Conservation (phyloP, 1,139 yeast genomes). For the Scheffersomyces illinoinensis region DNA sequence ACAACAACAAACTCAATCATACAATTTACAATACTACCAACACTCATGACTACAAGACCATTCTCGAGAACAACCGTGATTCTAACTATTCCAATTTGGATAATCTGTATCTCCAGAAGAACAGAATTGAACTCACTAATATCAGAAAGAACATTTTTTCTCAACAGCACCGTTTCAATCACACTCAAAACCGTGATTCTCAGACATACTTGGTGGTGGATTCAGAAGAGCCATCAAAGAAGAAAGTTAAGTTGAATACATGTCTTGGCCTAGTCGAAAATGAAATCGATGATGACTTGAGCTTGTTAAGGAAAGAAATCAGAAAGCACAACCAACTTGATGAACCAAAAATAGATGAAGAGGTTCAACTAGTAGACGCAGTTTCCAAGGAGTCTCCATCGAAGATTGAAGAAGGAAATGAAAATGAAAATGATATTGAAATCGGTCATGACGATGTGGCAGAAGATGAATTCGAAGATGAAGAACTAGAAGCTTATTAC, state of each 20-base stretch:
- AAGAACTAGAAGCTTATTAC: conserved; percentile 3
- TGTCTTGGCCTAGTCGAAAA: conserved; percentile 24
- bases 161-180: conserved; percentile 7
- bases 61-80: conserved; percentile 24
- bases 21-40: conserved; percentile 6
- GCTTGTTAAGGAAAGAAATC: conserved; percentile 9
- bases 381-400: conserved; percentile 3
- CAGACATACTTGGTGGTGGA: neutral
- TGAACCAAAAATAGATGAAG: conserved; percentile 5
- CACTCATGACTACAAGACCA: conserved; percentile 3
- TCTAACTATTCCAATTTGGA: conserved; percentile 24
- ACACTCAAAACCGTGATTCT: conserved; percentile 4
- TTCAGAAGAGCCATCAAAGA: conserved; percentile 3
- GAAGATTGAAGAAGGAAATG: conserved; percentile 9
- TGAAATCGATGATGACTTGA: conserved; percentile 28
- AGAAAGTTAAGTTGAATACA: conserved; percentile 14
- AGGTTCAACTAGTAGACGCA: conserved; percentile 2
- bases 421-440: conserved; percentile 5
- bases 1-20: neutral
- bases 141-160: conserved; percentile 17
- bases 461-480: conserved; percentile 3
- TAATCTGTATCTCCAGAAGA: conserved; percentile 25
- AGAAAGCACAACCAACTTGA: conserved; percentile 6
- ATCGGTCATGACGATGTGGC: conserved; percentile 4
- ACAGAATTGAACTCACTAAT: conserved; percentile 36